Conservation (phyloP, 768 basidiomycete species). For the Leccinum subgranulosum region DNA sequence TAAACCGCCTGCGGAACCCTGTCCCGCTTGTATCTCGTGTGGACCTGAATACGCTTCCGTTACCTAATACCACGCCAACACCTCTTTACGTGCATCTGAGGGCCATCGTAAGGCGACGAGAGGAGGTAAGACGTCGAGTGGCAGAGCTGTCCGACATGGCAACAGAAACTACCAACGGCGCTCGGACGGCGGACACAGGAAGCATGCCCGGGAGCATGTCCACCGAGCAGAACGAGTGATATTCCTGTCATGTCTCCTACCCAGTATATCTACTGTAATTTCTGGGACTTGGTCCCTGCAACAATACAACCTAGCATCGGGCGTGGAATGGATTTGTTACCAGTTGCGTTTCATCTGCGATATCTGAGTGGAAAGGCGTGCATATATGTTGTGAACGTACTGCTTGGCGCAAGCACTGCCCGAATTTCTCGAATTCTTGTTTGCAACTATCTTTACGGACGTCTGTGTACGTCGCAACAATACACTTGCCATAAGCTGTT, state of each 20-base stretch:
- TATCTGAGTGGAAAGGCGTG: background rate
- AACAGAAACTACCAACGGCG: slow-evolving; percentile 22
- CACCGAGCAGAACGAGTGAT: slow-evolving; percentile 19
- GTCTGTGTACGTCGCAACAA: slow-evolving; percentile 78
- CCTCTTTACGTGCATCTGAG: slow-evolving; percentile 47
- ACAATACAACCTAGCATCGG: slow-evolving; percentile 1
- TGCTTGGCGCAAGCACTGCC: slow-evolving; percentile 71
- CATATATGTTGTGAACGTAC: slow-evolving; percentile 46
- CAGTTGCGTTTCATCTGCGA: slow-evolving; percentile 56
- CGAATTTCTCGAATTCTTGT: slow-evolving; percentile 81
- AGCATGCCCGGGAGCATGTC: slow-evolving; percentile 33
- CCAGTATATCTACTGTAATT: slow-evolving; percentile 17
- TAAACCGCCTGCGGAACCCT: slow-evolving; percentile 57
- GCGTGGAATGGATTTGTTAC: slow-evolving; percentile 27
- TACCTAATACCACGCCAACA: slow-evolving; percentile 60
- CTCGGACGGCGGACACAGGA: slow-evolving; percentile 39
- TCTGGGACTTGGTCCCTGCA: slow-evolving; percentile 8
- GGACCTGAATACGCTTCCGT: slow-evolving; percentile 42
- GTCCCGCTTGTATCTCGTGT: slow-evolving; percentile 34
- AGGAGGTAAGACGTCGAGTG: slow-evolving; percentile 38
- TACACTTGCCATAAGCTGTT: slow-evolving; percentile 82
- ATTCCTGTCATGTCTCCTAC: slow-evolving; percentile 6
- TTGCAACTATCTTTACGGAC: slow-evolving; percentile 81
- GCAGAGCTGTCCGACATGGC: slow-evolving; percentile 19
- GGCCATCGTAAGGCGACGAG: slow-evolving; percentile 50